Evolutionary conservation across 1,284 basidiomycete species (phyloP).

Genomic region (Coniferiporia weirii): DNA sequence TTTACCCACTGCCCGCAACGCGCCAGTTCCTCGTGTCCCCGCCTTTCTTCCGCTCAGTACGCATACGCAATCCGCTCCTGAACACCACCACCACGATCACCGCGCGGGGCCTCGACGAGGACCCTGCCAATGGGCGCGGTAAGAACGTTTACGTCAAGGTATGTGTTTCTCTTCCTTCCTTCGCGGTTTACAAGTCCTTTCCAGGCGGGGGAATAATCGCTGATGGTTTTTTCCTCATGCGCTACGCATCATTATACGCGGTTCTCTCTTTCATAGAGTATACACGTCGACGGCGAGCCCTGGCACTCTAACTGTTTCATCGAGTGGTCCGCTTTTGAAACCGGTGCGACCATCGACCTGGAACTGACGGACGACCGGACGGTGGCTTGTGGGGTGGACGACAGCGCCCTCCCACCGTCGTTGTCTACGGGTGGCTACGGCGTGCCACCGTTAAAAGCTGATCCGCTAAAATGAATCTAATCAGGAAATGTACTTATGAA

Average conservation of each 20-base stretch:
- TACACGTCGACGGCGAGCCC: constrained; percentile 47
- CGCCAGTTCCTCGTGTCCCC: constrained; percentile 54
- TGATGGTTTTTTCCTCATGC: no score
- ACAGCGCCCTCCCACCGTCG: constrained; percentile 48
- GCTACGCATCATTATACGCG: no score
- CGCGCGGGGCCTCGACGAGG: constrained; percentile 45
- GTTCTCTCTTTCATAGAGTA: constrained; percentile 25
- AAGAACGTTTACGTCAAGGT: constrained; percentile 54
- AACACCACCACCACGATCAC: constrained; percentile 52
- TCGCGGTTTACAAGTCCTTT: no score
- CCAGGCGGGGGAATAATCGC: no score
- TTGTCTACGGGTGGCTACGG: constrained; percentile 51
- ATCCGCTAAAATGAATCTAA: no score
- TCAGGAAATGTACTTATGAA: no score
- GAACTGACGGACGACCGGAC: constrained; percentile 48
- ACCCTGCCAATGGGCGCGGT: constrained; percentile 43
- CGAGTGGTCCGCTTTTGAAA: constrained; percentile 55
- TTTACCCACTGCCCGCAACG: constrained; percentile 61
- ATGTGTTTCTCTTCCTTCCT: constrained; percentile 9
- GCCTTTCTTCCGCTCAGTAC: constrained; percentile 53
- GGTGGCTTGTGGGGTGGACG: constrained; percentile 42
- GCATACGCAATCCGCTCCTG: constrained; percentile 52
- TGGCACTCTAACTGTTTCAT: constrained; percentile 59
- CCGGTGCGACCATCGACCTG: constrained; percentile 43
- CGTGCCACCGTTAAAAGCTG: background rate